Percentiles rank a stretch among this genome's conserved stretches.
These are phyloP conservation scores for Aristolochia californica DNA, from an alignment of 164 flowering plant species.

Conservation along the genomic window DNA sequence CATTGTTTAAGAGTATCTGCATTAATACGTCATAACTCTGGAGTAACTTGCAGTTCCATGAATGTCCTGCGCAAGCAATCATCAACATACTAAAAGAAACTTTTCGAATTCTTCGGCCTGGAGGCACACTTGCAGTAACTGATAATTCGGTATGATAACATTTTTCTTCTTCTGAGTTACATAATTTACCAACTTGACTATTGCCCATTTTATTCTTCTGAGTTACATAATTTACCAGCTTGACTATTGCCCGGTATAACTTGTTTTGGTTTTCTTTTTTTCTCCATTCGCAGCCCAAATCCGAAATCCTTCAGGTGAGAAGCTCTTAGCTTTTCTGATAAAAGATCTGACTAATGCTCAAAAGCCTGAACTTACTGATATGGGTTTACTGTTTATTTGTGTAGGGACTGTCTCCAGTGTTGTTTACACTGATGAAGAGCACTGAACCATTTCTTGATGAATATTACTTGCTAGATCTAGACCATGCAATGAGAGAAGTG, in stretches of 20 bases:
- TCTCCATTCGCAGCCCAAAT: slow-evolving; percentile 49
- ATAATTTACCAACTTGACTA: not conserved
- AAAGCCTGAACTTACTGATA: not conserved
- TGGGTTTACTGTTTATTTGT: not conserved
- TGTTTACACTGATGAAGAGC: slow-evolving; percentile 69
- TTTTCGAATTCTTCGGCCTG: slow-evolving; percentile 56
- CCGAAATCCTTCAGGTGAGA: slow-evolving; percentile 56
- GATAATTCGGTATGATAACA: slow-evolving; percentile 43
- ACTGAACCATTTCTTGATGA: slow-evolving; percentile 72
- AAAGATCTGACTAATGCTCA: not conserved
- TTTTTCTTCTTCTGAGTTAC: not conserved
- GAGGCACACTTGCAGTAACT: slow-evolving; percentile 52
- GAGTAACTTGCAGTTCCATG: slow-evolving; percentile 39
- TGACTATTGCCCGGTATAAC: not conserved
- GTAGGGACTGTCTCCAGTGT: slow-evolving; percentile 53
- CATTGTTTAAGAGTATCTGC: too few relatives aligned
- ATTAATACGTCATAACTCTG: too few relatives aligned
- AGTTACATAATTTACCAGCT: not conserved
- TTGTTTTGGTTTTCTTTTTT: too few relatives aligned
- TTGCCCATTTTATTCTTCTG: not conserved
- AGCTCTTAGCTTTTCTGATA: not conserved
- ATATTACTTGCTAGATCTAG: slow-evolving; percentile 54
- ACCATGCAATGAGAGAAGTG: slow-evolving; percentile 33
- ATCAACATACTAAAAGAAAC: slow-evolving; percentile 41
- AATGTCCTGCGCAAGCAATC: slow-evolving; percentile 54